Evolutionary conservation across 2,329 filamentous ascomycete species (phyloP).

Genomic region (Fusarium buharicum): DNA sequence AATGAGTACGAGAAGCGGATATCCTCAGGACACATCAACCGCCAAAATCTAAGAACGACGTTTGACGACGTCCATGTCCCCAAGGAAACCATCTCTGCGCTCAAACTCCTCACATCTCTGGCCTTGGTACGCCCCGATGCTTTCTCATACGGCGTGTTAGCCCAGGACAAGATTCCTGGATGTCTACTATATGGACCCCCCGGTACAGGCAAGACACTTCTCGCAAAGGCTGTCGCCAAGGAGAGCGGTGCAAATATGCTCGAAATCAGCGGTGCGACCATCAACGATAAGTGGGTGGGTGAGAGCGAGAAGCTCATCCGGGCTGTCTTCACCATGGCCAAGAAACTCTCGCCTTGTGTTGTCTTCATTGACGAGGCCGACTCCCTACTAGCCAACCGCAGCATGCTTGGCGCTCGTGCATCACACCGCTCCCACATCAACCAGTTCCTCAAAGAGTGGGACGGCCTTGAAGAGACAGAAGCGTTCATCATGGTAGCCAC

Average conservation of each 20-base stretch:
- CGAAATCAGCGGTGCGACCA: conserved; percentile 88
- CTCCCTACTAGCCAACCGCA: conserved; percentile 84
- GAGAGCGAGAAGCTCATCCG: conserved; percentile 96
- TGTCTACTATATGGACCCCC: conserved; percentile 89
- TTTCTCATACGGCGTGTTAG: conserved; percentile 94
- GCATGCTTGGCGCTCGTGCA: conserved; percentile 71
- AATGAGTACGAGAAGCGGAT: conserved; percentile 86
- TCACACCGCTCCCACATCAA: conserved; percentile 92
- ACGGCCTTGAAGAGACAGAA: conserved; percentile 82
- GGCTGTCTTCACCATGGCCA: conserved; percentile 89
- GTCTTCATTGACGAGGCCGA: conserved; percentile 99
- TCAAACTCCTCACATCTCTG: conserved; percentile 89
- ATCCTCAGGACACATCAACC: conserved; percentile 82
- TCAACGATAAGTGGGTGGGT: conserved; percentile 96
- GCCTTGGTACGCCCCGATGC: conserved; percentile 89
- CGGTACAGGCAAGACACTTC: conserved; percentile 78
- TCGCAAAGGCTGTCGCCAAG: conserved; percentile 75
- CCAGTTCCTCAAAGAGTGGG: conserved; percentile 97
- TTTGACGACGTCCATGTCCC: conserved; percentile 89
- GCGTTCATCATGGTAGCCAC: conserved; percentile 99
- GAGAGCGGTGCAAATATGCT: conserved; percentile 78
- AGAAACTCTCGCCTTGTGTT: conserved; percentile 89
- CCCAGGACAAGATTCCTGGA: conserved; percentile 89
- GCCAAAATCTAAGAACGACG: conserved; percentile 83
- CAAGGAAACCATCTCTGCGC: conserved; percentile 81